phyloP scores from a whole-genome alignment of 495 filamentous ascomycete species.

The Entonaema liquescens region DNA sequence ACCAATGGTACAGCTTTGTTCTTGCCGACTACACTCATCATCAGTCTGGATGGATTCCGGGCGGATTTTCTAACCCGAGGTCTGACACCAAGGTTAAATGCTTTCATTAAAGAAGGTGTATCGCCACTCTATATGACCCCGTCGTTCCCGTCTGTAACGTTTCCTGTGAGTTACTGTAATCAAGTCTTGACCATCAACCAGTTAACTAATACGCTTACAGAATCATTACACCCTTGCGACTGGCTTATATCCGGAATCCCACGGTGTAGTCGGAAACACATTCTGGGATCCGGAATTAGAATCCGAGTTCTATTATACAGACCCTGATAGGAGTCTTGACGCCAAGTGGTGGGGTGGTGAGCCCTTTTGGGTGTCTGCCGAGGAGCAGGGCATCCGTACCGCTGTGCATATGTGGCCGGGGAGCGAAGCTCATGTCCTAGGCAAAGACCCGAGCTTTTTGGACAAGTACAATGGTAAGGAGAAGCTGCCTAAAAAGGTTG shows the following conservation, averaged over 20 bases:
- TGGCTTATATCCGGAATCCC: conserved; percentile 89
- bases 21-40: conserved; percentile 88
- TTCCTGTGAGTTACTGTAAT: conserved; percentile 62
- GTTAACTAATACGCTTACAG: conserved; percentile 23
- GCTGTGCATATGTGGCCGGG: conserved; percentile 99
- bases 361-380: conserved; percentile 92
- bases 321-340: conserved; percentile 74
- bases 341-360: conserved; percentile 94
- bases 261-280: conserved; percentile 92
- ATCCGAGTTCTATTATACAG: conserved; percentile 88
- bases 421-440: conserved; percentile 79
- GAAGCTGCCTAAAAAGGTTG: conserved; percentile 73
- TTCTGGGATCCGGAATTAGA: conserved; percentile 85
- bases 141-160: conserved; percentile 95
- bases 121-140: conserved; percentile 92
- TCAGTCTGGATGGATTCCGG: conserved; percentile 97
- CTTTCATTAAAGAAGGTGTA: conserved; percentile 82
- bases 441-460: conserved; percentile 73
- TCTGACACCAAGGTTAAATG: conserved; percentile 81
- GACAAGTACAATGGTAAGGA: conserved; percentile 88
- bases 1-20: conserved; percentile 89
- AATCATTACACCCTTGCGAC: conserved; percentile 97
- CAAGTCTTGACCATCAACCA: no score
- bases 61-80: conserved; percentile 89
- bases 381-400: conserved; percentile 74